These are phyloP conservation scores for Yamadazyma membranifaciens DNA, from an alignment of 1,139 yeast genomes.

Conservation along the genomic window DNA sequence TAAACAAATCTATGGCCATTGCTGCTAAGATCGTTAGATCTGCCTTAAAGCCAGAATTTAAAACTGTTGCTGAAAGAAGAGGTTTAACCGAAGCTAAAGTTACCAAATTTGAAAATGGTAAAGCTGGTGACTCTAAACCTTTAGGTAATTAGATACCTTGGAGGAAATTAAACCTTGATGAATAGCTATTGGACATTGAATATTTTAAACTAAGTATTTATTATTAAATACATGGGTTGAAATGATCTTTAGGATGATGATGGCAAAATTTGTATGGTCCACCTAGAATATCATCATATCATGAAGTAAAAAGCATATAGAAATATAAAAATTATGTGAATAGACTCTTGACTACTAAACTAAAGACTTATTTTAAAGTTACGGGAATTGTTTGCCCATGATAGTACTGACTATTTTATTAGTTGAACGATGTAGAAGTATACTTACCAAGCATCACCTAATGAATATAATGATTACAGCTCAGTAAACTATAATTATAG, in stretches of 20 bases:
- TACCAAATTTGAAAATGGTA: constrained; percentile 73
- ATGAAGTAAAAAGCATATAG: no score
- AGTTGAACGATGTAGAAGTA: no score
- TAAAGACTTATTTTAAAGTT: no score
- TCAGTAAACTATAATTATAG: not conserved
- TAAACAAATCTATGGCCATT: constrained; percentile 87
- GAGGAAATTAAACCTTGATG: not conserved
- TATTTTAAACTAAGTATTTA: no score
- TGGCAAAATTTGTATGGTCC: not conserved
- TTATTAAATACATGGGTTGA: no score
- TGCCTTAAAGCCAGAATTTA: constrained; percentile 85
- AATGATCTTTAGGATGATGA: no score
- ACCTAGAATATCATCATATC: not conserved
- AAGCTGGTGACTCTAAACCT: constrained; percentile 34
- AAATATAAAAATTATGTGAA: no score
- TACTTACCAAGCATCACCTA: no score
- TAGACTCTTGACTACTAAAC: no score
- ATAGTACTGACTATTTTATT: no score
- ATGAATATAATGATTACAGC: not conserved
- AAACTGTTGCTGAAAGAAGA: constrained; percentile 74
- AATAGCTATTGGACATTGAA: not conserved
- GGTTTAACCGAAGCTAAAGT: constrained; percentile 73
- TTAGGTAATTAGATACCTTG: constrained; percentile 20
- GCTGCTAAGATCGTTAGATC: constrained; percentile 89
- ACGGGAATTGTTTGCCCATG: constrained; percentile 1